phyloP scores from a whole-genome alignment of 495 filamentous ascomycete species.

The Neurospora sp. region DNA sequence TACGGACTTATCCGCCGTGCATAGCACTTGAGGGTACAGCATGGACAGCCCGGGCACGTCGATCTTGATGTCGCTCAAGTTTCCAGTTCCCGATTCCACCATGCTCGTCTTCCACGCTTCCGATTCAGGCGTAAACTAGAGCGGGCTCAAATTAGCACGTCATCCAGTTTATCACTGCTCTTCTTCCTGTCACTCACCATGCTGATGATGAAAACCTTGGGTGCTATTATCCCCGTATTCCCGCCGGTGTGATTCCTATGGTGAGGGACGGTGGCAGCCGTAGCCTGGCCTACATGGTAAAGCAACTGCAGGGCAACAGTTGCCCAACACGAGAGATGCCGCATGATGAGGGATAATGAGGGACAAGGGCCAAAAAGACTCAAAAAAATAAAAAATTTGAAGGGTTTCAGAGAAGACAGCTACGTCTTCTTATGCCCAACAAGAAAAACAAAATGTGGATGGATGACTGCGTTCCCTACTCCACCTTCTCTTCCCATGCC shows the following conservation, averaged over 20 bases:
- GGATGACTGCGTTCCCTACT: background rate
- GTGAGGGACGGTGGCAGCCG: background rate
- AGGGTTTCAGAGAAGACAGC: background rate
- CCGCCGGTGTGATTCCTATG: background rate
- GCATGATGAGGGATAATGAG: background rate
- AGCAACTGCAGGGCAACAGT: background rate
- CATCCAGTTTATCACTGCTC: too few species aligned
- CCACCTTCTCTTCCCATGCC: background rate
- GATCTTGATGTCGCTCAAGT: conserved; percentile 55
- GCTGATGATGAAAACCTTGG: conserved; percentile 61
- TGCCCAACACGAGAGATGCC: background rate
- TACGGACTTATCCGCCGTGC: conserved; percentile 43
- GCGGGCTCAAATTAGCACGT: background rate
- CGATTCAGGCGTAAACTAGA: conserved; percentile 56
- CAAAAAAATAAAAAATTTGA: background rate
- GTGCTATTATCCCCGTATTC: conserved; percentile 33
- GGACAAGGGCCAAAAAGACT: background rate
- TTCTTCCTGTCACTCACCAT: conserved; percentile 39
- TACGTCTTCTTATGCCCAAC: background rate
- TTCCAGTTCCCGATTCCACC: conserved; percentile 28
- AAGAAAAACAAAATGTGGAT: background rate
- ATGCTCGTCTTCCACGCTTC: conserved; percentile 55
- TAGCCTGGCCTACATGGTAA: background rate
- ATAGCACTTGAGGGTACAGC: conserved; percentile 54
- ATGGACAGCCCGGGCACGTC: conserved; percentile 57